phyloP scores from a whole-genome alignment of 495 filamentous ascomycete genomes.

The Copromyces sp. region DNA sequence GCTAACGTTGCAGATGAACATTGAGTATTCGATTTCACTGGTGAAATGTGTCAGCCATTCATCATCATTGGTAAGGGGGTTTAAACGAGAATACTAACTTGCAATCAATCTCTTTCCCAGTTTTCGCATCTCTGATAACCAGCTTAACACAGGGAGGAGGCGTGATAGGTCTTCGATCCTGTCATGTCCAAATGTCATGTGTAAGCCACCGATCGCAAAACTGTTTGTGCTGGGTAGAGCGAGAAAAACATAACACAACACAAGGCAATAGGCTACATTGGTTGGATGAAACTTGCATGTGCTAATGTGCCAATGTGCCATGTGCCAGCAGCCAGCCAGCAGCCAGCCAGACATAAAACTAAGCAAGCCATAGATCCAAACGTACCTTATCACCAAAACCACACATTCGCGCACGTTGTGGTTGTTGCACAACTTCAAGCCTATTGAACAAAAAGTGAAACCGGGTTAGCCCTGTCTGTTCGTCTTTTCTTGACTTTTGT shows the following conservation, averaged over 20 bases:
- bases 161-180: conserved; percentile 94
- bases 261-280: background rate
- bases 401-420: conserved; percentile 92
- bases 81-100: conserved; percentile 48
- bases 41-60: background rate
- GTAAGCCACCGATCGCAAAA: background rate
- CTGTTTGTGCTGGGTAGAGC: background rate
- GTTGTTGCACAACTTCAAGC: conserved; percentile 83
- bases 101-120: conserved; percentile 80
- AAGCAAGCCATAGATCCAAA: conserved; percentile 1
- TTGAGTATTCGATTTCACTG: conserved; percentile 63
- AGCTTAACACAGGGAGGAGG: conserved; percentile 88
- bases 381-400: conserved; percentile 94
- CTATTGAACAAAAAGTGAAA: conserved; percentile 27
- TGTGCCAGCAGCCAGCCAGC: background rate
- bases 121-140: conserved; percentile 65
- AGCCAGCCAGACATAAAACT: background rate
- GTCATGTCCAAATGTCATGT: background rate
- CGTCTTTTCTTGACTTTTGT: background rate
- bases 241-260: background rate
- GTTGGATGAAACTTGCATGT: background rate
- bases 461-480: conserved; percentile 1
- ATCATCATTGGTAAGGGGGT: too few species aligned
- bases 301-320: background rate
- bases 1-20: conserved; percentile 89